Conservation (phyloP, 768 basidiomycete genomes). For the Termitomyces sp. region DNA sequence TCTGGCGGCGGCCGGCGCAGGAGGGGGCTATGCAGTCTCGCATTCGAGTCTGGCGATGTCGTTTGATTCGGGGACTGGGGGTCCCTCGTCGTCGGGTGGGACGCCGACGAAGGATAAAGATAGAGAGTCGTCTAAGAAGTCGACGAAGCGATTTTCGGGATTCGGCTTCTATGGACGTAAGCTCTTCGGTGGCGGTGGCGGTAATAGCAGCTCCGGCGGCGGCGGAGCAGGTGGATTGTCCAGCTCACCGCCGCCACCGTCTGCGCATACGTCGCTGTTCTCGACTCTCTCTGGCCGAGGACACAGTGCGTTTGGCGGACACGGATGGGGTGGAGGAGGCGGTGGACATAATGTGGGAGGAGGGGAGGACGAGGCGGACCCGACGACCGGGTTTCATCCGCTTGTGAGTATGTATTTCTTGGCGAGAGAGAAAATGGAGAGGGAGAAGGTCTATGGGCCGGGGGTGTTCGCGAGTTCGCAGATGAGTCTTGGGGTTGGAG, state of each 20-base stretch:
- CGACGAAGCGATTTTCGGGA: conserved; percentile 81
- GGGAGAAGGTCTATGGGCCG: conserved; percentile 89
- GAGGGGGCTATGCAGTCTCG: conserved; percentile 28
- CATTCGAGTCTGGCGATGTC: conserved; percentile 65
- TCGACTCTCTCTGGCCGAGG: not conserved
- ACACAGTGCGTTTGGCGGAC: not conserved
- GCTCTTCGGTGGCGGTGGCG: conserved; percentile 49
- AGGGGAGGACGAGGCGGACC: conserved; percentile 47
- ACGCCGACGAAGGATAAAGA: not conserved
- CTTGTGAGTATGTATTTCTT: conserved; percentile 96
- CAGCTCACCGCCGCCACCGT: conserved; percentile 49
- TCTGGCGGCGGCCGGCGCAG: too few relatives aligned
- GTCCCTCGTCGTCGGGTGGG: not conserved
- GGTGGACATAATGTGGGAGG: not conserved
- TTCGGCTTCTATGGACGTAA: conserved; percentile 94
- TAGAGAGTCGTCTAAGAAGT: conserved; percentile 43
- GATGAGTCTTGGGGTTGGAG: conserved; percentile 44
- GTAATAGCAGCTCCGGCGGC: conserved; percentile 16
- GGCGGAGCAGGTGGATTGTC: conserved; percentile 7
- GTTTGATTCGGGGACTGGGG: conserved; percentile 29
- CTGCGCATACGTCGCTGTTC: not conserved
- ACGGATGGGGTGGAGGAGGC: not conserved
- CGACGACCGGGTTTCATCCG: conserved; percentile 90
- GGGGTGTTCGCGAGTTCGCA: conserved; percentile 94
- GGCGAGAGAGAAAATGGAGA: conserved; percentile 90